A percentile compares a stretch with the other conserved stretches of the same genome.
phyloP scores from a whole-genome alignment of 164 flowering plant species.

The Nelumbo lutea region DNA sequence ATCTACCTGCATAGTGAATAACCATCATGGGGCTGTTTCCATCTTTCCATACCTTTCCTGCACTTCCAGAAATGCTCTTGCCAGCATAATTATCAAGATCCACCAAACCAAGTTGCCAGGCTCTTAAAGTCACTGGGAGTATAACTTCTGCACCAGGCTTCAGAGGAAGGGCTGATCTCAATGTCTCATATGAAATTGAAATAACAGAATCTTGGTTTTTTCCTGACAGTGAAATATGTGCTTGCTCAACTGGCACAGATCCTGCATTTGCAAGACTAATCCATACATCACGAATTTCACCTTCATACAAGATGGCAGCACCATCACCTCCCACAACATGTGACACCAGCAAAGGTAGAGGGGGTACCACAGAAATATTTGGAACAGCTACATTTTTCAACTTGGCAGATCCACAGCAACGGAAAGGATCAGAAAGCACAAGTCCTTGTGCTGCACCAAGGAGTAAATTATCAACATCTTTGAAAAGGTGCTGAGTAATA shows the following conservation, averaged over 20 bases:
- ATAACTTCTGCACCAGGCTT: slow-evolving; percentile 92
- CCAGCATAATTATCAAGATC: slow-evolving; percentile 56
- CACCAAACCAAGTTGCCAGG: slow-evolving; percentile 68
- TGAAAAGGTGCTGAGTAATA: slow-evolving; percentile 86
- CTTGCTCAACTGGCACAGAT: slow-evolving; percentile 89
- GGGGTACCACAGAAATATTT: slow-evolving; percentile 75
- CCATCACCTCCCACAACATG: slow-evolving; percentile 94
- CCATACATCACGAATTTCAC: slow-evolving; percentile 91
- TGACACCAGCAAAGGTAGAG: slow-evolving; percentile 79
- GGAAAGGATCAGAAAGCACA: slow-evolving; percentile 94
- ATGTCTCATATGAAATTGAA: slow-evolving; percentile 55
- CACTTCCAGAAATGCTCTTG: slow-evolving; percentile 41
- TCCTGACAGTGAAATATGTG: slow-evolving; percentile 85
- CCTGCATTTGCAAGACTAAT: slow-evolving; percentile 92
- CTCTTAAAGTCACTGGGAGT: slow-evolving; percentile 76
- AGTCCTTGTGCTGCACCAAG: slow-evolving; percentile 96
- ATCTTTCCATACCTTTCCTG: slow-evolving; percentile 62
- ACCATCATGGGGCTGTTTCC: slow-evolving; percentile 76
- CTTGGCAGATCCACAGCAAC: slow-evolving; percentile 82
- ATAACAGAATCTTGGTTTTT: slow-evolving; percentile 89
- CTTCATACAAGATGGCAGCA: slow-evolving; percentile 82
- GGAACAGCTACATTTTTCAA: slow-evolving; percentile 62
- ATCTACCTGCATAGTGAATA: slow-evolving; percentile 89
- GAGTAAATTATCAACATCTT: slow-evolving; percentile 87
- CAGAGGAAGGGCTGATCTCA: slow-evolving; percentile 78